Base-by-base conservation (phyloP, 169 alveolate species). In the Miamiensis avidus region DNA sequence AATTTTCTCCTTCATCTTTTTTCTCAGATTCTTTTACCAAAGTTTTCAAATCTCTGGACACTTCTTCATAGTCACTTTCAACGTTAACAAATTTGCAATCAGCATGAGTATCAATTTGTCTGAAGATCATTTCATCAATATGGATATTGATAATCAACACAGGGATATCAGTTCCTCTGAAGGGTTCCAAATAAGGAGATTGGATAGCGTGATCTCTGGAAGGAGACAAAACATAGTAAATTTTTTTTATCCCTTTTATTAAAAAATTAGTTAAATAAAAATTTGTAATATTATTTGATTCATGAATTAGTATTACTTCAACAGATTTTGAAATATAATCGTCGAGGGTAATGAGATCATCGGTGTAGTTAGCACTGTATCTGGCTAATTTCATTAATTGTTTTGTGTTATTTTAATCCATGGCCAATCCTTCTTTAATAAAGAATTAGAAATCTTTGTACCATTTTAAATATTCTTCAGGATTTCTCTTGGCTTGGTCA, bases 401-500 rank as follows among this genome's bases (percentile, higher is more conserved):
- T 29, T 88, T 85, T 79, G 81, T 27, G 84, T 92, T 83, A 30
- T 91, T 94, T 25, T 49, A 28, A 31, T 94, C 96, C 85, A 79
- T 79, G 6, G 94, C 92, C n/a, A 92, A 76, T 16, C 96, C 97
- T 89, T 94, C 97, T 34, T 92, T 88, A 28, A 94, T 74, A 89
- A 88, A 94, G 65, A 87, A 79, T n/a, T 89, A 29, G 90, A 94
- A 94, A 29, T 92, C 95, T 29, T 87, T 69, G 78, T 83, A 94
- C 97, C 97, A 94, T 65, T 86, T 79, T 65, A 83, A 74, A 77
- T 89, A 90, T 49, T n/a, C 76, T 1, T 79, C 89, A 28, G 85
- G 89, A 74, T 93, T 91, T 77, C 79, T 83, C 25, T 75, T 86
- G 65, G 96, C 97, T 94, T 98, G 98, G 84, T 97, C 98, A 76